A percentile compares a stretch with the other conserved stretches of the same genome.
phyloP scores from a whole-genome alignment of 2,329 filamentous ascomycete species.

The Aspergillus aculeatinus region DNA sequence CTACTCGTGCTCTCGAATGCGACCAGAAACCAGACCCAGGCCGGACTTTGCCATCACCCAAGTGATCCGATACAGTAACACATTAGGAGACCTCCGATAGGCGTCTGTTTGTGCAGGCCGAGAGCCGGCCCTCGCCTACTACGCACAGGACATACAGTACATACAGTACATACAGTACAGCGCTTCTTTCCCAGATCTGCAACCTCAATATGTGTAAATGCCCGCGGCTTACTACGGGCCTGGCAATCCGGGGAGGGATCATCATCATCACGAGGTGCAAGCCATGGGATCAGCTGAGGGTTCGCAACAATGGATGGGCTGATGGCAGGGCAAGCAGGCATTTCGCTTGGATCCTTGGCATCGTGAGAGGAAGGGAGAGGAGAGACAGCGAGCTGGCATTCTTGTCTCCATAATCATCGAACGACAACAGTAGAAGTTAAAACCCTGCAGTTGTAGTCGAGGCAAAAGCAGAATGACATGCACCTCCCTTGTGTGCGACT shows the following conservation, averaged over 20 bases:
- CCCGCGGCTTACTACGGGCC: neutral
- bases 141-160: too few relatives aligned
- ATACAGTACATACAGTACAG: too few relatives aligned
- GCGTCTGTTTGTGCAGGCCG: neutral
- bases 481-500: too few relatives aligned
- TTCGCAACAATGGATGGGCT: slow-evolving; percentile 1
- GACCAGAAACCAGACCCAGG: too few relatives aligned
- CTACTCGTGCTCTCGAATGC: too few relatives aligned
- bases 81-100: neutral
- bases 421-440: neutral
- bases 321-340: neutral
- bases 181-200: neutral
- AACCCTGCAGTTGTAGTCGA: neutral
- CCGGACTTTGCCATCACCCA: too few relatives aligned
- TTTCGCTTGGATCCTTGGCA: neutral
- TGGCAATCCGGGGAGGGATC: neutral
- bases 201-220: neutral
- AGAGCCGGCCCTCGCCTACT: neutral
- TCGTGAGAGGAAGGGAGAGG: too few relatives aligned
- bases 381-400: too few relatives aligned
- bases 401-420: too few relatives aligned
- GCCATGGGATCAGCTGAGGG: slow-evolving; percentile 9
- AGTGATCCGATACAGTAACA: neutral
- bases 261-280: slow-evolving; percentile 5
- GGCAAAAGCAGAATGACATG: too few relatives aligned